These are phyloP conservation scores for Fusarium pseudonygamai DNA, from an alignment of 2,329 filamentous ascomycete genomes.

Conservation along the genomic window DNA sequence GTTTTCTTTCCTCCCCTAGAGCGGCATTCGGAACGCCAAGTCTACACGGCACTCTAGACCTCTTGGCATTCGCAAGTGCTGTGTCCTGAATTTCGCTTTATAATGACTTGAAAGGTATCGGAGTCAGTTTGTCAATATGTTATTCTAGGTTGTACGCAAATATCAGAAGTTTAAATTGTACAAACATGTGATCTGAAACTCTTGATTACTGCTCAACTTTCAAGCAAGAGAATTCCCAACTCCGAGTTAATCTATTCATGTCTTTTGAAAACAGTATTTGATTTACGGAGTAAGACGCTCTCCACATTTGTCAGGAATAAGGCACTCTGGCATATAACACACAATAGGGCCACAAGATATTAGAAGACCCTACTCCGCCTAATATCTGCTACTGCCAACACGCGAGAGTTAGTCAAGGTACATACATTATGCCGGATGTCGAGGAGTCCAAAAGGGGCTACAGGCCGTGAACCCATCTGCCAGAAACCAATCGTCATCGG, in stretches of 20 bases:
- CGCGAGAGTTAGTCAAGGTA: too few relatives aligned
- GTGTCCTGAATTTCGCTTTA: neutral
- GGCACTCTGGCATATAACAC: neutral
- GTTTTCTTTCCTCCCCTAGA: too few relatives aligned
- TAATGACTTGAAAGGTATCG: neutral
- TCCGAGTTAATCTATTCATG: neutral
- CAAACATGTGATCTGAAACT: neutral
- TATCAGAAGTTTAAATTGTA: neutral
- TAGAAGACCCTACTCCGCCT: neutral
- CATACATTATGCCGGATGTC: neutral
- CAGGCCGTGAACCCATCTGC: neutral
- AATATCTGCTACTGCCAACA: neutral
- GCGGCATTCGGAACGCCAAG: constrained; percentile 6
- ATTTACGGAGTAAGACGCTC: neutral
- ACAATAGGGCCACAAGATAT: neutral
- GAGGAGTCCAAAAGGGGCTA: neutral
- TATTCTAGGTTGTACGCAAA: neutral
- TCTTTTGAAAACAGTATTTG: neutral
- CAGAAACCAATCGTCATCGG: too few relatives aligned
- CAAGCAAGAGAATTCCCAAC: neutral
- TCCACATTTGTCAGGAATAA: neutral
- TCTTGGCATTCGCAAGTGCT: constrained; percentile 2
- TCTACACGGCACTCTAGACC: neutral
- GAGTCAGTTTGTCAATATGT: neutral
- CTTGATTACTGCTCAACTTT: neutral